These are phyloP conservation scores for Diospyros lotus DNA, from an alignment of 148 eudicot genomes.

Conservation along the genomic window DNA sequence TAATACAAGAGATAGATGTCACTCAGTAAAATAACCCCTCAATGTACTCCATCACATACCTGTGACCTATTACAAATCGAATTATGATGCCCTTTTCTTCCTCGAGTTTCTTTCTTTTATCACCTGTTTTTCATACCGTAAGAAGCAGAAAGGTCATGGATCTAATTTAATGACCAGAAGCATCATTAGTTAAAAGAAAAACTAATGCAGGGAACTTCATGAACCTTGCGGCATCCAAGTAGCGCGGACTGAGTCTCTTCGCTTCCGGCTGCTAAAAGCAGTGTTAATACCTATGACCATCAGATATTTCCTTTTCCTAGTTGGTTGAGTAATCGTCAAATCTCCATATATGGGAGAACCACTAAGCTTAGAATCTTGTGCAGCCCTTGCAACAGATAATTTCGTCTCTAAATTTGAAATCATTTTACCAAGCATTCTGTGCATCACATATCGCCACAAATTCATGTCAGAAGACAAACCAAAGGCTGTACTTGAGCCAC, in stretches of 20 bases:
- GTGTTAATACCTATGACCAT: slow-evolving; percentile 90
- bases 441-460: slow-evolving; percentile 7
- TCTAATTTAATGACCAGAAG: neutral
- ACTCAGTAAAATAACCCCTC: neutral
- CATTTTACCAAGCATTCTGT: slow-evolving; percentile 75
- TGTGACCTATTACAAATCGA: slow-evolving; percentile 93
- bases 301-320: slow-evolving; percentile 61
- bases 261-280: slow-evolving; percentile 88
- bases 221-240: slow-evolving; percentile 98
- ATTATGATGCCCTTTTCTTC: slow-evolving; percentile 83
- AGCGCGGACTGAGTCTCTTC: slow-evolving; percentile 92
- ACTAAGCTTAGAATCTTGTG: slow-evolving; percentile 68
- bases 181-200: slow-evolving; percentile 2
- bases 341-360: slow-evolving; percentile 61
- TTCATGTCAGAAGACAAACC: neutral
- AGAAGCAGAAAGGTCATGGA: neutral
- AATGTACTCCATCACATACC: slow-evolving; percentile 30
- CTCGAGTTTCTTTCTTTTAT: slow-evolving; percentile 70
- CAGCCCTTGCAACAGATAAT: slow-evolving; percentile 87
- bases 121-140: slow-evolving; percentile 40
- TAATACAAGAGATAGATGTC: slow-evolving; percentile 8
- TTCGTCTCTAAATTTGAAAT: slow-evolving; percentile 91
- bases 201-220: slow-evolving; percentile 5
- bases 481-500: neutral
- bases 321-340: slow-evolving; percentile 29